Conservation (phyloP, 768 basidiomycete genomes). For the Calocybe cyanea region DNA sequence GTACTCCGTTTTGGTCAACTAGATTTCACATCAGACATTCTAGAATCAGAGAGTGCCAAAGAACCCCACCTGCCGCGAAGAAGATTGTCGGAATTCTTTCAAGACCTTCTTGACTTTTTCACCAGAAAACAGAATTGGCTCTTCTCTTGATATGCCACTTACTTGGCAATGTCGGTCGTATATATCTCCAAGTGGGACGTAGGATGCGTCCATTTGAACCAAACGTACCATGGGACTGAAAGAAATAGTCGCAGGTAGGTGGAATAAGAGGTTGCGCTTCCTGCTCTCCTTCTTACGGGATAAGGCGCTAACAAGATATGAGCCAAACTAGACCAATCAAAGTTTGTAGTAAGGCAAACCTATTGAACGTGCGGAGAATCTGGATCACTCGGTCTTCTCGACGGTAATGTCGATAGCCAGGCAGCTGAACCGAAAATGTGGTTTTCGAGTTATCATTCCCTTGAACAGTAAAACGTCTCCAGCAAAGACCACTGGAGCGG, state of each 20-base stretch:
- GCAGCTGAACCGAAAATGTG: conserved; percentile 88
- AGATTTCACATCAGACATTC: background rate
- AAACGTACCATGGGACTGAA: conserved; percentile 81
- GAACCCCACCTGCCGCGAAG: conserved; percentile 39
- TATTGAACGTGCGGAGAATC: conserved; percentile 91
- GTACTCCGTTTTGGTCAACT: conserved; percentile 66
- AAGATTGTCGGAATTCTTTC: conserved; percentile 51
- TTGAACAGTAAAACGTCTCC: conserved; percentile 86
- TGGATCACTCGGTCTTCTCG: conserved; percentile 93
- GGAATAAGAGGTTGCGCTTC: conserved; percentile 88
- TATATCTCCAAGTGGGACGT: conserved; percentile 87
- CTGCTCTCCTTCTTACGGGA: conserved; percentile 87
- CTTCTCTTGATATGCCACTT: conserved; percentile 75
- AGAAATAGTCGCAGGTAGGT: conserved; percentile 84
- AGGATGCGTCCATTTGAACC: conserved; percentile 88
- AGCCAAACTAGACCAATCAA: background rate
- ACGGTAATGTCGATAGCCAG: conserved; percentile 78
- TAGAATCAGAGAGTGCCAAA: background rate
- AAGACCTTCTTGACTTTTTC: conserved; percentile 79
- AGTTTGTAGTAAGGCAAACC: conserved; percentile 40
- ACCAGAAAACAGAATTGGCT: conserved; percentile 79
- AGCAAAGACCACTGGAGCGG: conserved; percentile 80
- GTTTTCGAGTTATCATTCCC: conserved; percentile 89
- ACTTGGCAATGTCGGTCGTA: conserved; percentile 87
- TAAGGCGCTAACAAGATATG: conserved; percentile 55